Evolutionary conservation across 1,284 basidiomycete genomes (phyloP).

Genomic region (Ceraceosorus guamensis): DNA sequence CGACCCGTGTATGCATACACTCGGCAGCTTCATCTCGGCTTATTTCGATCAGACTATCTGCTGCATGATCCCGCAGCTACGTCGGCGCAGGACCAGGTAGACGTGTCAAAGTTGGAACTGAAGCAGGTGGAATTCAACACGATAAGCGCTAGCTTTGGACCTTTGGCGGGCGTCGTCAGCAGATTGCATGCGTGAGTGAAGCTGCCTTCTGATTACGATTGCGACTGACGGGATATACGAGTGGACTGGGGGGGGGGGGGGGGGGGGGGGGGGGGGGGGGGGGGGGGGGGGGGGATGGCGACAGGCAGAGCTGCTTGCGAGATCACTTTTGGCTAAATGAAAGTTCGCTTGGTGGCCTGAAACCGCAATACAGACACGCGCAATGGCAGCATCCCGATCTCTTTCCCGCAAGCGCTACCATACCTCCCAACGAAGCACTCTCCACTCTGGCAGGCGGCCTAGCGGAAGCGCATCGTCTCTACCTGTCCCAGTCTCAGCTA

Average conservation of each 20-base stretch:
- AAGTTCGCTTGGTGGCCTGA: neutral
- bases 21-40: slow-evolving; percentile 67
- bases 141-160: slow-evolving; percentile 83
- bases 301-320: too few species aligned
- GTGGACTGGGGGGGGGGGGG: too few species aligned
- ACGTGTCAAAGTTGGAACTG: too few species aligned
- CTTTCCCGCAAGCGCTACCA: slow-evolving; percentile 49
- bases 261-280: too few species aligned
- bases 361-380: neutral
- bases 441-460: slow-evolving; percentile 67
- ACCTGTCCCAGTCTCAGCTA: slow-evolving; percentile 52
- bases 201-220: too few species aligned
- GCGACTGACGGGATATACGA: too few species aligned
- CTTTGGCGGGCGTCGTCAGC: slow-evolving; percentile 66
- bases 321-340: too few species aligned
- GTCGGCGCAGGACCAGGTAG: slow-evolving; percentile 3
- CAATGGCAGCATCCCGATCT: neutral
- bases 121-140: slow-evolving; percentile 99
- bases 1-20: too few species aligned
- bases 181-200: slow-evolving; percentile 58
- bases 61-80: slow-evolving; percentile 57
- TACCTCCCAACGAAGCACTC: slow-evolving; percentile 70
- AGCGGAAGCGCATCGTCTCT: slow-evolving; percentile 70
- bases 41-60: slow-evolving; percentile 95
- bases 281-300: too few species aligned